Conservation (phyloP, 1,284 basidiomycete genomes). For the Meripilus lineatus region DNA sequence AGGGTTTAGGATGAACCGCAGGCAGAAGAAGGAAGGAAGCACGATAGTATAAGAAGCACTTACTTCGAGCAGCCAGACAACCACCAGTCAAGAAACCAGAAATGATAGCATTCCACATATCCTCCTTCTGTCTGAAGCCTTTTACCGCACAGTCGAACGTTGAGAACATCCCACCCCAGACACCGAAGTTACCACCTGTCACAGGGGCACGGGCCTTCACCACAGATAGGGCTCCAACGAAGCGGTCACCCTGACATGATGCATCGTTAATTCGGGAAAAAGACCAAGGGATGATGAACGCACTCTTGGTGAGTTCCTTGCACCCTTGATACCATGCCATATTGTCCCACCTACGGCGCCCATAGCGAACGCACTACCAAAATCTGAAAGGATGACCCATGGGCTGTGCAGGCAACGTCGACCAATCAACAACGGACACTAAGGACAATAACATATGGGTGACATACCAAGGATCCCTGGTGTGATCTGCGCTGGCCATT, state of each 20-base stretch:
- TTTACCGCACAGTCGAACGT: constrained; percentile 98
- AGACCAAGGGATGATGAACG: constrained; percentile 25
- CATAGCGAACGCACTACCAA: constrained; percentile 96
- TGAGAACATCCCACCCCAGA: constrained; percentile 98
- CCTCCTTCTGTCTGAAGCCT: constrained; percentile 97
- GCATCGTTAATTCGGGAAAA: constrained; percentile 1
- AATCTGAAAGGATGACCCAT: constrained; percentile 98
- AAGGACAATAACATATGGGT: not conserved
- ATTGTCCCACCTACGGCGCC: constrained; percentile 94
- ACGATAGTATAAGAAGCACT: constrained; percentile 32
- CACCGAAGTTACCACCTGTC: constrained; percentile 95
- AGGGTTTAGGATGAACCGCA: not conserved
- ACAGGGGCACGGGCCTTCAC: constrained; percentile 99
- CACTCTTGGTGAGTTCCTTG: constrained; percentile 92
- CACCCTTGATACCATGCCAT: constrained; percentile 99
- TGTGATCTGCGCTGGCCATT: constrained; percentile 89
- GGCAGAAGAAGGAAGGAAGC: not conserved
- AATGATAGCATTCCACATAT: constrained; percentile 99
- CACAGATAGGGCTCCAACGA: constrained; percentile 90
- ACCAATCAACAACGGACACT: constrained; percentile 8
- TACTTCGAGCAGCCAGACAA: constrained; percentile 90
- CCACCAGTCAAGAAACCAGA: constrained; percentile 99
- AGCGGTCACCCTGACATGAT: constrained; percentile 76
- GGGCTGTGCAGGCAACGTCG: constrained; percentile 52
- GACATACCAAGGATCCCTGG: constrained; percentile 83